These are phyloP conservation scores for Monilinia fructicola DNA, from an alignment of 2,329 filamentous ascomycete genomes.

Conservation along the genomic window DNA sequence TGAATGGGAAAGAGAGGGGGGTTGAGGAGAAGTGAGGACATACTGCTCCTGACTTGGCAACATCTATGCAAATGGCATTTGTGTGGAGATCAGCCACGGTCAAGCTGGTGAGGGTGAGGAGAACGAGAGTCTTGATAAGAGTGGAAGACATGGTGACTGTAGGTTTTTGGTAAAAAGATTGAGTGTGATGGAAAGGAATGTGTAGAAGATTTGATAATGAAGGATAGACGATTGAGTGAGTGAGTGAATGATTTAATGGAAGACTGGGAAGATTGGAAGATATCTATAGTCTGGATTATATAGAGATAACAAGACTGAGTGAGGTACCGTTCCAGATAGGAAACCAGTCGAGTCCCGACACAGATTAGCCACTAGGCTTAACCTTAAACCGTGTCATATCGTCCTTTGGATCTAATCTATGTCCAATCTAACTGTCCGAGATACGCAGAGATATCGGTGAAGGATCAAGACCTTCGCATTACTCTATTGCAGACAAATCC, in stretches of 20 bases:
- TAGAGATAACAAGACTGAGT: not conserved
- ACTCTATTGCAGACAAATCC: not conserved
- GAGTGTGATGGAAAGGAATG: not conserved
- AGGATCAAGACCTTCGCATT: not conserved
- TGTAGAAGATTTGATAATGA: not conserved
- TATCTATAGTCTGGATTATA: not conserved
- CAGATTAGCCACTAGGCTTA: not conserved
- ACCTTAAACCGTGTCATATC: not conserved
- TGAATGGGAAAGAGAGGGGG: no score
- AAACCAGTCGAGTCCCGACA: not conserved
- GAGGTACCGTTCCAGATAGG: not conserved
- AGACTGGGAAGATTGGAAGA: not conserved
- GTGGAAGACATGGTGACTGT: conserved; percentile 10
- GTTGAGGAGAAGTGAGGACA: not conserved
- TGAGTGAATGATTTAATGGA: not conserved
- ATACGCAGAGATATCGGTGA: not conserved
- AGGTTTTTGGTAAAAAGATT: not conserved
- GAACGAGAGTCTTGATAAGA: conserved; percentile 10
- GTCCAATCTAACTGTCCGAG: not conserved
- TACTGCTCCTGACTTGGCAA: not conserved
- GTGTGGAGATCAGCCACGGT: conserved; percentile 13
- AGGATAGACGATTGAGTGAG: not conserved
- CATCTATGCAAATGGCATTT: not conserved
- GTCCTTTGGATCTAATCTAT: not conserved
- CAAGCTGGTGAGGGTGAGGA: conserved; percentile 18